Evolutionary conservation across 345 rosid species (phyloP), one percentile per base, ranked within the genome.

Genomic region (Punica granatum): DNA sequence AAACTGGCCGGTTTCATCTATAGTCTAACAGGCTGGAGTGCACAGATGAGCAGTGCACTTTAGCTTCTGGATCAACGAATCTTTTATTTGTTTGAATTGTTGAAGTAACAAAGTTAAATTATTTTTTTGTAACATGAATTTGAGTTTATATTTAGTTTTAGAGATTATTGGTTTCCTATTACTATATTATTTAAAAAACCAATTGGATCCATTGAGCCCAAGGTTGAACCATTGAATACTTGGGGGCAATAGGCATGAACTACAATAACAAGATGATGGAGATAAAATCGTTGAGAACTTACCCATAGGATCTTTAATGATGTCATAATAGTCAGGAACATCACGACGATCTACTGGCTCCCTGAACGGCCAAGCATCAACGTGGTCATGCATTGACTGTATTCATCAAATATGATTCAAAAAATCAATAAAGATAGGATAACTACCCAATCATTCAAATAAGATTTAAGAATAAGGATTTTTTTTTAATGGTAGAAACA

Each of bases 301-400:
- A 95, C 99, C 99, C 86, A 92, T 85, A 48, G 99, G 98, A 77
- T 95, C 98, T 86, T 90, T 92, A 74, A 95, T 95, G 77, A 95
- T 87, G 71, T 87, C 98, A 76, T 92, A 90, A 78, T 95, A 95
- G 86, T 92, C 99, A 41, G 99, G 98, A 72, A 87, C 99, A 77
- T 95, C 99, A 44, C 88, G 91, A 56, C 77, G 76, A 85, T 95
- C 97, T 41, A 95, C 97, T 53, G 99, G 97, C 63, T 95, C 99
- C 87, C 85, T 90, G 76, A 90, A 92, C 49, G 99, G 98, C 99
- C 99, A 95, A 63, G 96, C 90, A 85, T 95, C 99, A 64, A 78
- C 88, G 66, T 95, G 96, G 35, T 95, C 99, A 70, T 85, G 89
- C 96, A 95, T 85, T 35, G 97, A 69, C 99, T 92, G 89, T 69